A percentile compares a stretch with the other conserved stretches of the same genome.
Conservation (phyloP, 371 early-diverging fungal genomes). For the Quaeritorhiza haematococci region DNA sequence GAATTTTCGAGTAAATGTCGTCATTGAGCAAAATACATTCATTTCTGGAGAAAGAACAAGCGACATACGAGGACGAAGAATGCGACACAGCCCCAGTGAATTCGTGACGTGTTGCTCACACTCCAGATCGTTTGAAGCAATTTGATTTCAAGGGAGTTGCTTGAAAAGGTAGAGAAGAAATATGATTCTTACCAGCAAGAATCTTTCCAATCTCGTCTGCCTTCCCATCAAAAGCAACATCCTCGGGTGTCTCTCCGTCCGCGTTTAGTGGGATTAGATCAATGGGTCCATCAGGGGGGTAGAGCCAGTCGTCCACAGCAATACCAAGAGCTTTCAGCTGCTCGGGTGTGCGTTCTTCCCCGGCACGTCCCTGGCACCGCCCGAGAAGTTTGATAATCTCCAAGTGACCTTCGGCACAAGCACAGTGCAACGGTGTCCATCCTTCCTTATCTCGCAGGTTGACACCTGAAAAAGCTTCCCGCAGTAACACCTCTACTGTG, state of each 20-base stretch:
- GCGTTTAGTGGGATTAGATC: slow-evolving; percentile 28
- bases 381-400: slow-evolving; percentile 42
- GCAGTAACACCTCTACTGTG: slow-evolving; percentile 40
- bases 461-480: slow-evolving; percentile 35
- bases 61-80: too few species aligned
- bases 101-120: too few species aligned
- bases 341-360: slow-evolving; percentile 7
- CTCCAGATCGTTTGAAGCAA: too few species aligned
- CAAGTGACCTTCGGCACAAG: slow-evolving; percentile 58
- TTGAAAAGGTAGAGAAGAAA: too few species aligned
- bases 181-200: slow-evolving; percentile 16
- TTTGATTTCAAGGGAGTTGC: too few species aligned
- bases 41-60: too few species aligned
- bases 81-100: too few species aligned
- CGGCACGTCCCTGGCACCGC: slow-evolving; percentile 21
- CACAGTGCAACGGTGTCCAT: slow-evolving; percentile 74
- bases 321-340: too few species aligned
- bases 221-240: slow-evolving; percentile 29
- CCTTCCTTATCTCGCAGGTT: slow-evolving; percentile 66
- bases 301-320: slow-evolving; percentile 9
- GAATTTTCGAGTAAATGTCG: neutral
- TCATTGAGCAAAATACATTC: neutral
- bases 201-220: slow-evolving; percentile 18
- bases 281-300: slow-evolving; percentile 36
- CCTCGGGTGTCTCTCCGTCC: slow-evolving; percentile 37